Evolutionary conservation across 345 rosid species (phyloP).

Genomic region (Syzygium oleosum): DNA sequence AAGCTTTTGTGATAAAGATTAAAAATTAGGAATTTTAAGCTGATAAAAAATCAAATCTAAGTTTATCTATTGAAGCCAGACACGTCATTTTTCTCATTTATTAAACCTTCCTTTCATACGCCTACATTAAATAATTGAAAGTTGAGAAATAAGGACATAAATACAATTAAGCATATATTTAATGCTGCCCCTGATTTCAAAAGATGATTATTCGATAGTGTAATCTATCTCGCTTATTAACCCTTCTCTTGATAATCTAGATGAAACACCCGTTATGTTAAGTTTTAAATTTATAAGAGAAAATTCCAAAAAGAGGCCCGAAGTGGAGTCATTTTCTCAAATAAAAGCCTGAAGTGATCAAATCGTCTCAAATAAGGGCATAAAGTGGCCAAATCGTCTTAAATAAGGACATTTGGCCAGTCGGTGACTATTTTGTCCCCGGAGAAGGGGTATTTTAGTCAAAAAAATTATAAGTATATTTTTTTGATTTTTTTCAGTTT

Average conservation of each 20-base stretch:
- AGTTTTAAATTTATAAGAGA: background rate
- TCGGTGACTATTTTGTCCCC: too few relatives aligned
- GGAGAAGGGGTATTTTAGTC: too few relatives aligned
- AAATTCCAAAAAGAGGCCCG: too few relatives aligned
- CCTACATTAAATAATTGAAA: background rate
- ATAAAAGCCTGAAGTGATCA: too few relatives aligned
- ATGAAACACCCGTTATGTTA: background rate
- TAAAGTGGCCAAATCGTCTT: too few relatives aligned
- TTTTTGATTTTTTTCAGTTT: too few relatives aligned
- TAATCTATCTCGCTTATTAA: background rate
- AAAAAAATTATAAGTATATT: too few relatives aligned
- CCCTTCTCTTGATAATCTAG: background rate
- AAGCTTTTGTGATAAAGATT: background rate
- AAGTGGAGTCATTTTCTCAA: too few relatives aligned
- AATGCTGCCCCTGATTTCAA: background rate
- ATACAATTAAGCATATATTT: background rate
- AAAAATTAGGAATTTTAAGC: background rate
- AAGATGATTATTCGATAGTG: background rate
- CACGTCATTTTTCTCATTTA: background rate
- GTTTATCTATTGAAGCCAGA: background rate
- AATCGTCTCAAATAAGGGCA: too few relatives aligned
- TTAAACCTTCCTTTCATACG: background rate
- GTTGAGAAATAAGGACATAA: background rate
- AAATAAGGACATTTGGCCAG: too few relatives aligned
- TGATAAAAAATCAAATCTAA: background rate